These are phyloP conservation scores for Colletotrichum lini DNA, from an alignment of 2,329 filamentous ascomycete species.

Conservation along the genomic window DNA sequence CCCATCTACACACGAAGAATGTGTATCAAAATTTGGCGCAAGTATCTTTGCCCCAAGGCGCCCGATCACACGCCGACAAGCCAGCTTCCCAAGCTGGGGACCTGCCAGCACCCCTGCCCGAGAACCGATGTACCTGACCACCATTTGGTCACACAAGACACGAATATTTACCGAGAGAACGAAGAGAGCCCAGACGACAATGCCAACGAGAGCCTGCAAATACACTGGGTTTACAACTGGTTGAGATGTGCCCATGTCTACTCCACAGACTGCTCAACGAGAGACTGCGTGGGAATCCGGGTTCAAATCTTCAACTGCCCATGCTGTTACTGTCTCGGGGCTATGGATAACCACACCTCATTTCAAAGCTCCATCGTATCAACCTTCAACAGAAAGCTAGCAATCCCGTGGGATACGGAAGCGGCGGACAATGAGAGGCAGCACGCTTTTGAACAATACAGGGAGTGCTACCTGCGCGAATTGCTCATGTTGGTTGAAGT, in stretches of 20 bases:
- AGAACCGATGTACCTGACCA: background rate
- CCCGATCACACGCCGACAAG: background rate
- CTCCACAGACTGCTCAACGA: background rate
- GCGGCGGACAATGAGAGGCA: background rate
- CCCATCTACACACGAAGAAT: background rate
- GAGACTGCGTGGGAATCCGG: background rate
- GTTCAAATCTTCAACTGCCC: slow-evolving; percentile 8
- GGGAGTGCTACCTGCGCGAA: slow-evolving; percentile 24
- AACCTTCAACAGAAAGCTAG: background rate
- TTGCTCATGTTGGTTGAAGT: slow-evolving; percentile 8
- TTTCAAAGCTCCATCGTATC: background rate
- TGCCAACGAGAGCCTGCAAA: background rate
- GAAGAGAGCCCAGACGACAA: slow-evolving; percentile 16
- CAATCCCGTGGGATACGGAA: background rate
- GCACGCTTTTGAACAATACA: slow-evolving; percentile 2
- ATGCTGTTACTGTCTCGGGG: slow-evolving; percentile 22
- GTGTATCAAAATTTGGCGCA: slow-evolving; percentile 33
- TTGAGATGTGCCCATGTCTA: slow-evolving; percentile 27
- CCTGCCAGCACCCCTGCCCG: slow-evolving; percentile 7
- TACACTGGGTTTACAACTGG: slow-evolving; percentile 31
- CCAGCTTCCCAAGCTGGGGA: background rate
- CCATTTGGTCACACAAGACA: slow-evolving; percentile 6
- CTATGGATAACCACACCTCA: slow-evolving; percentile 7
- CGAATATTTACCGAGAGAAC: slow-evolving; percentile 27
- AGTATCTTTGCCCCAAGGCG: slow-evolving; percentile 33